A percentile compares a stretch with the other conserved stretches of the same genome.
phyloP scores from a whole-genome alignment of 2,329 filamentous ascomycete species.

The Diaporthe citri region DNA sequence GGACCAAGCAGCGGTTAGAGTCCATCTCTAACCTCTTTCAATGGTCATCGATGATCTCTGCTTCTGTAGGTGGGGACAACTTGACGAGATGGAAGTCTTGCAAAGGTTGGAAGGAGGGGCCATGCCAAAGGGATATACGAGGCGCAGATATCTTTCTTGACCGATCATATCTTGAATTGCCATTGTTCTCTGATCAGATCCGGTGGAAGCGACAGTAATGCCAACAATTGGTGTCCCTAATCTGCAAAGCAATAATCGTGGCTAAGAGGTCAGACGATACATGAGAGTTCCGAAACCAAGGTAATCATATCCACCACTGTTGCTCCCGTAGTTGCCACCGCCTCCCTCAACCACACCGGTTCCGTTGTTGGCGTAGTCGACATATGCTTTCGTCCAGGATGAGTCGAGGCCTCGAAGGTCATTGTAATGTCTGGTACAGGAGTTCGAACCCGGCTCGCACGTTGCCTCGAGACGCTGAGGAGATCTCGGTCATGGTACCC shows the following conservation, averaged over 20 bases:
- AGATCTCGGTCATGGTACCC: conserved; percentile 50
- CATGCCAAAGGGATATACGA: not conserved
- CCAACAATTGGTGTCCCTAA: not conserved
- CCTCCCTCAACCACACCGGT: conserved; percentile 56
- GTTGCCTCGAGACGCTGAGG: conserved; percentile 51
- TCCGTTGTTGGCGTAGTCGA: conserved; percentile 51
- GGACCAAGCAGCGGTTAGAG: not conserved
- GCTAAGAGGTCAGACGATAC: conserved; percentile 41
- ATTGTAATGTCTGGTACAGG: conserved; percentile 54
- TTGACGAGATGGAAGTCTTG: not conserved
- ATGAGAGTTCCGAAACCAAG: conserved; percentile 50
- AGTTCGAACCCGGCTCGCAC: conserved; percentile 55
- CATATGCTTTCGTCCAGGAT: conserved; percentile 52
- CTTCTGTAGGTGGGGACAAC: not conserved
- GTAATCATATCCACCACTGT: conserved; percentile 56
- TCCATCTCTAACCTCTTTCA: not conserved
- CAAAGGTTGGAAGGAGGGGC: not conserved
- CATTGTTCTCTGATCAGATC: not conserved
- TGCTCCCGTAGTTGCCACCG: conserved; percentile 57
- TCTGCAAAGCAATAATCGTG: not conserved
- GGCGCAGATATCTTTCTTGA: not conserved
- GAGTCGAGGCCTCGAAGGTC: conserved; percentile 53
- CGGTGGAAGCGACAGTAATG: not conserved
- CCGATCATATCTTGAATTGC: not conserved
- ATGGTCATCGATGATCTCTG: not conserved